Evolutionary conservation across 352 stramenopile genomes (phyloP).

Genomic region (Peronospora farinosa): DNA sequence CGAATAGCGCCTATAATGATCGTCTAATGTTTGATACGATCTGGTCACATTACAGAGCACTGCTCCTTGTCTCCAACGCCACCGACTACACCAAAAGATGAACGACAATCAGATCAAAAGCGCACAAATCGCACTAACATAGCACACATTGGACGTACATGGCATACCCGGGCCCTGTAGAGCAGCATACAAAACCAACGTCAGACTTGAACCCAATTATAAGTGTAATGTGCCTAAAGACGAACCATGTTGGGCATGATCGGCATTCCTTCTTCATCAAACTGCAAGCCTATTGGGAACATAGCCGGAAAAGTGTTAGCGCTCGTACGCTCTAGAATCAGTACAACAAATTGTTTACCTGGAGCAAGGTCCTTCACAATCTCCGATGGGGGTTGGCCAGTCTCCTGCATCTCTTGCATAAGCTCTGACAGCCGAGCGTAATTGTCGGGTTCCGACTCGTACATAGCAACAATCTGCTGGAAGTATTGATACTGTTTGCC

Average conservation of each 20-base stretch:
- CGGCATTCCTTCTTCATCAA: constrained; percentile 94
- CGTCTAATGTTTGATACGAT: constrained; percentile 6
- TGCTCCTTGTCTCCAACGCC: constrained; percentile 60
- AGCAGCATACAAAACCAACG: constrained; percentile 1
- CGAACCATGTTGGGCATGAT: constrained; percentile 91
- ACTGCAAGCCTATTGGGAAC: constrained; percentile 72
- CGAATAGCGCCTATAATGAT: constrained; percentile 18
- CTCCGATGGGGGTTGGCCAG: constrained; percentile 92
- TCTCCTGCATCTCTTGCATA: constrained; percentile 95
- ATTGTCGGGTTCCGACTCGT: constrained; percentile 96
- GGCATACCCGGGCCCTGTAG: constrained; percentile 61
- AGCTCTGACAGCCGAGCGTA: constrained; percentile 92
- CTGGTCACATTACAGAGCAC: constrained; percentile 61
- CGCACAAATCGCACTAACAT: neutral
- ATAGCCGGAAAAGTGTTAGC: neutral
- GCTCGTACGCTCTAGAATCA: neutral
- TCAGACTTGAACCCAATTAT: constrained; percentile 3
- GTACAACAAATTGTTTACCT: constrained; percentile 24
- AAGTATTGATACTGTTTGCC: constrained; percentile 97
- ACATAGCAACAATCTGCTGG: constrained; percentile 93
- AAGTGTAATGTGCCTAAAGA: constrained; percentile 3
- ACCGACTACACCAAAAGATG: constrained; percentile 30
- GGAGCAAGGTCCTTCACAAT: constrained; percentile 98
- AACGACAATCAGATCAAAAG: constrained; percentile 1
- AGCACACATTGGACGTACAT: constrained; percentile 37